A percentile compares a stretch with the other conserved stretches of the same genome.
Evolutionary conservation across 192 early-diverging fungal species (phyloP).

Genomic region (Rhizophagus clarus): DNA sequence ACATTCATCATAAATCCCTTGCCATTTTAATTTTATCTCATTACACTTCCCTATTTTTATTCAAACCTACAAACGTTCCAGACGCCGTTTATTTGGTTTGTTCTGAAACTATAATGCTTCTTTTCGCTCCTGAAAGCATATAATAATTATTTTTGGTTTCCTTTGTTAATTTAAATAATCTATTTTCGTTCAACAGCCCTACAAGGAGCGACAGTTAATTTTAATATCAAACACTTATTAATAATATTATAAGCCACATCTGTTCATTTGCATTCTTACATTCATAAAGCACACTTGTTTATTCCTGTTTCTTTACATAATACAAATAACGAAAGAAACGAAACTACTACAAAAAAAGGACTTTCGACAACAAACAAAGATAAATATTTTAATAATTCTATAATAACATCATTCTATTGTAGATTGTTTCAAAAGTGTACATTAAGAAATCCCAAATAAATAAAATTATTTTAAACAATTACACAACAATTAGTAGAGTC

Average conservation of each 20-base stretch:
- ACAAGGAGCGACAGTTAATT: neutral
- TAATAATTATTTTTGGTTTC: neutral
- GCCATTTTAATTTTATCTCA: neutral
- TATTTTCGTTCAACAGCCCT: neutral
- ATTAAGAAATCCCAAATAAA: no score
- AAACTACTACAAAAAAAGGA: neutral
- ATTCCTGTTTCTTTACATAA: neutral
- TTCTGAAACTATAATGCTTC: conserved; percentile 16
- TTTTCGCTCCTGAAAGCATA: neutral
- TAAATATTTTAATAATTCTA: no score
- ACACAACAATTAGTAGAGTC: no score
- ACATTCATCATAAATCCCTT: neutral
- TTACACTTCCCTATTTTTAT: neutral
- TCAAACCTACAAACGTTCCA: neutral
- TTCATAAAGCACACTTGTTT: no score
- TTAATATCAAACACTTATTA: neutral
- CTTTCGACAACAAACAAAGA: no score
- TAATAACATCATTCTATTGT: no score
- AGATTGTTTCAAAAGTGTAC: no score
- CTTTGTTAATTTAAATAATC: neutral
- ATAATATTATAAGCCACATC: neutral
- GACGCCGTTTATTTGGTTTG: neutral
- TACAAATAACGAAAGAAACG: neutral
- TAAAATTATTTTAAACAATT: no score
- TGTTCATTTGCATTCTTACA: neutral